Base-by-base conservation (phyloP, 2,329 filamentous ascomycete species). In the Fusarium sp. region DNA sequence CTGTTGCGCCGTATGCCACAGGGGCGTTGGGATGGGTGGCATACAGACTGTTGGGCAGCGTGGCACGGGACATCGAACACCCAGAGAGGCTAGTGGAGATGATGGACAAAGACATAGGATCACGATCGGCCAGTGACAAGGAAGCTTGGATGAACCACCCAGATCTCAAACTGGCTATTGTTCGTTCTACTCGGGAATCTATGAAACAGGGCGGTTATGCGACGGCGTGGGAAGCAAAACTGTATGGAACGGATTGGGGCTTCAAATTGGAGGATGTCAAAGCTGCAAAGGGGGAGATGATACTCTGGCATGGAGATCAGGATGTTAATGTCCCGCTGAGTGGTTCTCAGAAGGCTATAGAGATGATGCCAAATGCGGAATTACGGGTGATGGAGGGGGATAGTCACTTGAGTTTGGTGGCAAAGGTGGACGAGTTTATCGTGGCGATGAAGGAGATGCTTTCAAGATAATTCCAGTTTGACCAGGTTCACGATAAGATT, bases 231-330 rank as follows among this genome's bases (percentile, higher is more conserved):
- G 65, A 68, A 17, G 65, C 65, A 4, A 32, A 30, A 2, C 17
- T 68, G 1, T 66, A 32, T 22, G 65, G 65, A 6, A 58, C 60
- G 7, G 48, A 62, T 6, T 68, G 65, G 65, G 65, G 61, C 1
- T 68, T 68, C 1, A 46, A 52, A 1, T 5, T 73, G 20, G 67
- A 70, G 3, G 62, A 66, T 1, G 51, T 64, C 2, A 56, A 50
- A 3, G 55, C 64, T 9, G 52, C 61, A 14, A 56, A 68, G n/a
- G 55, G 61, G 0, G 37, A 22, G 6, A 69, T 66, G 61, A 41
- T 68, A 40, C 22, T 68, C 0, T 68, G 61, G 61, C 65, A 68
- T 24, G 65, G 65, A 0, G 65, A 68, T 6, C 1, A 45, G 14
- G 65, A 68, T 30, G 41, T 62, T 0, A 68, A 68, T 24, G 65